Conservation (phyloP, 805 yeast genomes). For the Metschnikowia arizonensis region DNA sequence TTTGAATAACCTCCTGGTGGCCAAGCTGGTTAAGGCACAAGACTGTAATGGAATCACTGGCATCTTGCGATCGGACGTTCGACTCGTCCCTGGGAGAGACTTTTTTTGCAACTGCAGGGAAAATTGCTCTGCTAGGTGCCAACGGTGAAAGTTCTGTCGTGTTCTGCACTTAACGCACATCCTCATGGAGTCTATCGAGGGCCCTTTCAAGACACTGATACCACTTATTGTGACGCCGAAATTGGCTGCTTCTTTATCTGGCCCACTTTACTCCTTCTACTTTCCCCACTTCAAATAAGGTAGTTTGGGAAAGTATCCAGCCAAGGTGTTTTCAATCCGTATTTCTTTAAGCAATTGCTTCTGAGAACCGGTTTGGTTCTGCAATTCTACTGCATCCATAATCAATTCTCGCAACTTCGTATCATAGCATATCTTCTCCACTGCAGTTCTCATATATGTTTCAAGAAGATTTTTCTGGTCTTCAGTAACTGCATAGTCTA, state of each 20-base stretch:
- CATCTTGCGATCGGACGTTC: constrained; percentile 1
- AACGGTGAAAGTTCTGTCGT: too few species aligned
- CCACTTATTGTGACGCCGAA: too few species aligned
- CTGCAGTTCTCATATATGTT: constrained; percentile 8
- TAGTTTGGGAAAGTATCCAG: constrained; percentile 18
- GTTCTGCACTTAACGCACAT: too few species aligned
- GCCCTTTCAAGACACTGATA: too few species aligned
- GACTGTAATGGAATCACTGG: not conserved
- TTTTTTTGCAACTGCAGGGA: too few species aligned
- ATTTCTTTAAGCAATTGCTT: constrained; percentile 7
- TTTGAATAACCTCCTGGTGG: not conserved
- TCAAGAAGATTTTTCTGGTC: constrained; percentile 5
- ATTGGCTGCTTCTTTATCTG: too few species aligned
- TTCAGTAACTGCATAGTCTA: constrained; percentile 7
- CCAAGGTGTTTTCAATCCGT: constrained; percentile 13
- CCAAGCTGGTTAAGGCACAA: constrained; percentile 1
- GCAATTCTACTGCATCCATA: constrained; percentile 1
- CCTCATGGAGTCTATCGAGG: too few species aligned
- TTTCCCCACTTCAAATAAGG: constrained; percentile 9
- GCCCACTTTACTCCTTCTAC: not conserved
- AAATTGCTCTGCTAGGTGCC: too few species aligned
- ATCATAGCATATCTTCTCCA: constrained; percentile 10
- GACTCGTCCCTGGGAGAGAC: constrained; percentile 1
- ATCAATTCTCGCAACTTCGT: not conserved
- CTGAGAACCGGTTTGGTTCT: constrained; percentile 3